phyloP scores from a whole-genome alignment of 257 asterid genomes.

The Solanum tarijense region DNA sequence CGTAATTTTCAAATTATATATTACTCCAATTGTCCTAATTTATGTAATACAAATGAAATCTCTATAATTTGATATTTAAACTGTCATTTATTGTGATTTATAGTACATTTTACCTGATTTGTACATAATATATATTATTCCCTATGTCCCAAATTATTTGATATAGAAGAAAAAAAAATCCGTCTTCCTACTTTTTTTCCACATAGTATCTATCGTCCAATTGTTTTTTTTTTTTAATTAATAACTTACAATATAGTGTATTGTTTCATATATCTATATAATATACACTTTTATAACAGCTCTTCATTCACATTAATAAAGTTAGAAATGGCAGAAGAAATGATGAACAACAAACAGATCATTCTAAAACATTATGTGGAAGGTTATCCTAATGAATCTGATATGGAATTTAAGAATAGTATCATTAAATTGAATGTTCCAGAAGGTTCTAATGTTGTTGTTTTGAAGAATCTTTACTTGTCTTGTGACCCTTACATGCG shows the following conservation, averaged over 20 bases:
- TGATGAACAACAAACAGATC: neutral
- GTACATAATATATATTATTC: neutral
- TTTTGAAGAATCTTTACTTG: slow-evolving; percentile 36
- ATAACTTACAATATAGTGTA: no score
- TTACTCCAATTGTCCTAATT: neutral
- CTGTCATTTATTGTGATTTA: no score
- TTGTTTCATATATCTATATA: no score
- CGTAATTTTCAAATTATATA: no score
- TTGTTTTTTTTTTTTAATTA: no score
- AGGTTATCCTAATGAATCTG: slow-evolving; percentile 9
- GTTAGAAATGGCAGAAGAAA: neutral
- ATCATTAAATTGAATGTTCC: slow-evolving; percentile 8
- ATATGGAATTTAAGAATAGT: neutral
- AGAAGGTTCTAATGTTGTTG: slow-evolving; percentile 18
- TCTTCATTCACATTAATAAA: neutral
- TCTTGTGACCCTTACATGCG: slow-evolving; percentile 49
- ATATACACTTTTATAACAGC: neutral
- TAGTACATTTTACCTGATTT: no score
- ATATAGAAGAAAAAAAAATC: neutral
- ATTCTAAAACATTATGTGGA: neutral
- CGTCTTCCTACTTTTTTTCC: neutral
- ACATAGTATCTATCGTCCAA: no score
- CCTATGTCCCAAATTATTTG: no score
- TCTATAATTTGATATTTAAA: no score
- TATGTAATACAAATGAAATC: no score